These are phyloP conservation scores for Allomyces arbusculus DNA, from an alignment of 192 early-diverging fungal species.

Conservation along the genomic window DNA sequence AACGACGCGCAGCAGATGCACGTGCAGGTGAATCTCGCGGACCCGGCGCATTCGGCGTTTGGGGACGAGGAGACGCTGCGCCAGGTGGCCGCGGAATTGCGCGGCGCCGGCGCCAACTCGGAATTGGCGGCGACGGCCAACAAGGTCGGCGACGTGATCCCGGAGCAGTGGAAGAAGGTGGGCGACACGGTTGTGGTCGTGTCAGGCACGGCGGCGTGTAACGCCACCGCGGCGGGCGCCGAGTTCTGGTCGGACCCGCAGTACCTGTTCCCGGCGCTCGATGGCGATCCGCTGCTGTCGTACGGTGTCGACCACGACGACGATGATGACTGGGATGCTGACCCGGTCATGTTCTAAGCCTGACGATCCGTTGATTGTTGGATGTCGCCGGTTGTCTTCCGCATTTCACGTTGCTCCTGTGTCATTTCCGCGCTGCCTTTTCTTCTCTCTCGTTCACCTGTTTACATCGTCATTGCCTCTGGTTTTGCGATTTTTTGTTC, in stretches of 20 bases:
- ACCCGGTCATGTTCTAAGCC: neutral
- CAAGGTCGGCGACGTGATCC: neutral
- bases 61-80: slow-evolving; percentile 1
- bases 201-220: neutral
- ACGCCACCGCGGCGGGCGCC: slow-evolving; percentile 11
- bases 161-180: neutral
- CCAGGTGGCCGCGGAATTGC: slow-evolving; percentile 7
- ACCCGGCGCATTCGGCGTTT: neutral
- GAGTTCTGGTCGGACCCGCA: slow-evolving; percentile 55
- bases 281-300: slow-evolving; percentile 69
- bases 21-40: neutral
- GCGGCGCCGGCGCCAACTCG: neutral
- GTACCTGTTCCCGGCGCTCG: slow-evolving; percentile 56
- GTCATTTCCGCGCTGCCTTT: too few relatives aligned
- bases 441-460: neutral
- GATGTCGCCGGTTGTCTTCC: too few relatives aligned
- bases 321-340: slow-evolving; percentile 10
- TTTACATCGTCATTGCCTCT: neutral
- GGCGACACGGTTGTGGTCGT: neutral
- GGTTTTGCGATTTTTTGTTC: neutral
- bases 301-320: slow-evolving; percentile 45
- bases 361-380: too few relatives aligned
- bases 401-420: too few relatives aligned
- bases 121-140: neutral
- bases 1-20: neutral